Conservation (phyloP, 2,329 filamentous ascomycete genomes). For the Trichoderma citrinoviride region DNA sequence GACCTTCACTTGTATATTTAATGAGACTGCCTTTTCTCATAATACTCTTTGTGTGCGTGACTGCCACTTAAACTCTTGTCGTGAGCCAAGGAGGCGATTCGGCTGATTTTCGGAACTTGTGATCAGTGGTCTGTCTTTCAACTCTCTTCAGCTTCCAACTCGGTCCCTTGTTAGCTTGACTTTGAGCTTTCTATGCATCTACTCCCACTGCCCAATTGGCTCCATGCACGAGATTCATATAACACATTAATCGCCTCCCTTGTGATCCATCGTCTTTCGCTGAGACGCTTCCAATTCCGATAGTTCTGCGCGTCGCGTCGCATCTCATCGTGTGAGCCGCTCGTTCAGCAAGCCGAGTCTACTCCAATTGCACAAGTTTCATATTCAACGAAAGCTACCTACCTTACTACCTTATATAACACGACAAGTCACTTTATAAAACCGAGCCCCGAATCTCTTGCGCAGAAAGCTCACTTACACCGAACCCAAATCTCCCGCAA, state of each 20-base stretch:
- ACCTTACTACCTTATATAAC: too few relatives aligned
- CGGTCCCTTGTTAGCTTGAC: background rate
- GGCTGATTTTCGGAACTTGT: constrained; percentile 13
- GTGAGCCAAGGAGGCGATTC: background rate
- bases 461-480: too few relatives aligned
- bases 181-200: background rate
- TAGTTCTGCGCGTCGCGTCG: background rate
- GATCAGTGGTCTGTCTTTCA: background rate
- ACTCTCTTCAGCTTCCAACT: background rate
- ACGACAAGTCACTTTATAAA: too few relatives aligned
- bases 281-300: background rate
- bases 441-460: background rate
- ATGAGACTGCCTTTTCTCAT: background rate
- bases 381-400: too few relatives aligned
- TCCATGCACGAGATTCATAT: background rate
- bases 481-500: background rate
- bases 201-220: background rate
- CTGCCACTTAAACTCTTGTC: background rate
- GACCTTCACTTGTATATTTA: constrained; percentile 7
- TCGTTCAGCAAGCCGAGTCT: background rate
- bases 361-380: too few relatives aligned
- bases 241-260: background rate
- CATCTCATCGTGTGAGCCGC: background rate
- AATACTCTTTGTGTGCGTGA: background rate
- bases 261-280: background rate